A percentile compares a stretch with the other conserved stretches of the same genome.
phyloP scores from a whole-genome alignment of 2,329 filamentous ascomycete species.

The Cyphellophora europaea region DNA sequence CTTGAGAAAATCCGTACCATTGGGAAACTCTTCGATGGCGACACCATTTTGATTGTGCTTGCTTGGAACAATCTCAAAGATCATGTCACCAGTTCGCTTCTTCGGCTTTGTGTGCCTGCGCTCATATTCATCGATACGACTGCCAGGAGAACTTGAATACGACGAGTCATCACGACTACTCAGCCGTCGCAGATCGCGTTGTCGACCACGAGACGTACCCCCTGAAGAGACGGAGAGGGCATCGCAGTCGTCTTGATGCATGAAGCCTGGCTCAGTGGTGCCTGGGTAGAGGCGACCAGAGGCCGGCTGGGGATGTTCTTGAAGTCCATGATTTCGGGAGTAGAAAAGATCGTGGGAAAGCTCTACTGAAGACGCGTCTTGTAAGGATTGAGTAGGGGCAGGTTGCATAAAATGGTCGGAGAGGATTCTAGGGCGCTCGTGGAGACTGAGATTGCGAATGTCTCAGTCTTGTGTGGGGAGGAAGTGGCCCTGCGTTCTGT shows the following conservation, averaged over 20 bases:
- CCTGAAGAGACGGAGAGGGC: slow-evolving; percentile 17
- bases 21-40: slow-evolving; percentile 59
- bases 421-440: slow-evolving; percentile 21
- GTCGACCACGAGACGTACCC: slow-evolving; percentile 17
- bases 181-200: slow-evolving; percentile 20
- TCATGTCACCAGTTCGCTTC: slow-evolving; percentile 31
- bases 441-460: slow-evolving; percentile 48
- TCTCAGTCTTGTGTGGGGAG: too few species aligned
- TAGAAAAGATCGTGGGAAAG: slow-evolving; percentile 21
- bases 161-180: slow-evolving; percentile 17
- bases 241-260: slow-evolving; percentile 18
- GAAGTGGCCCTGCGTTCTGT: too few species aligned
- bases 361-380: slow-evolving; percentile 33
- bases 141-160: slow-evolving; percentile 34
- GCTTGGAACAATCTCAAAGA: slow-evolving; percentile 42
- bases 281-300: slow-evolving; percentile 32
- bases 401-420: slow-evolving; percentile 55
- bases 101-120: slow-evolving; percentile 30
- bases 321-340: slow-evolving; percentile 52
- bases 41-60: slow-evolving; percentile 35
- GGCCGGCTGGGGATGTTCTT: slow-evolving; percentile 31
- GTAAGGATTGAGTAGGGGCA: slow-evolving; percentile 43
- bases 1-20: slow-evolving; percentile 49
- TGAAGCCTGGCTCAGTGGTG: slow-evolving; percentile 24
- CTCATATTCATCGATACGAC: slow-evolving; percentile 48